Evolutionary conservation across 2,329 filamentous ascomycete genomes (phyloP), one percentile per base, ranked within the genome.

Genomic region (Fusarium sp.): DNA sequence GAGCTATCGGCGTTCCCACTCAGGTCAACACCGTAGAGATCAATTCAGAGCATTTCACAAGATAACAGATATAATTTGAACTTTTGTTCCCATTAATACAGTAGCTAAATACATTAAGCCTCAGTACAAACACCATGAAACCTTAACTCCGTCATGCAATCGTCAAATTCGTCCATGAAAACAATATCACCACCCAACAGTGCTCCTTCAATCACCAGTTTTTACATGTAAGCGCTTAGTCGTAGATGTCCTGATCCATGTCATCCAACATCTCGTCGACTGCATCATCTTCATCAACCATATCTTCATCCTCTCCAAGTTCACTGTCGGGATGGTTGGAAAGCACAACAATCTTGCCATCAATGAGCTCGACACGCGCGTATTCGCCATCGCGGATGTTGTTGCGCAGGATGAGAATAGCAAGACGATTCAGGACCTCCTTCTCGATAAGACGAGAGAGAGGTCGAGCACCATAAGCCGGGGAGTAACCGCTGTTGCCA

Each of bases 401-500:
- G 73, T 94, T 94, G 73, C 95, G 90, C 30, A 99, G 88, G 73
- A 99, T 97, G 73, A 98, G 89, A 45, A 99, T 93, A 4, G 96
- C 96, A 73, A 99, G 86, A 56, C 92, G 91, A 84, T 99, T 99
- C 79, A 99, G 90, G 6, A 99, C 94, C 83, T 99, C 96, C 84
- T 96, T 96, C 86, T 99, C 96, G 77, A 99, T 98, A 68, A 99
- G 90, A 60, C 96, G 90, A 24, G 92, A 91, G 28, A 99, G 86
- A 41, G 96, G 96, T 66, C 96, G 90, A 45, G 96, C 96, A 82
- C 96, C 96, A 79, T 99, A 99, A 2, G 94, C 95, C 2, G 96
- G 96, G 20, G 94, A 97, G 85, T 99, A 99, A 15, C 96, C 96
- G 2, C 95, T 93, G 45, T 90, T 90, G 77, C 95, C 96, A 14